These are phyloP conservation scores for Fusarium algeriense DNA, from an alignment of 2,329 filamentous ascomycete species.

Conservation along the genomic window DNA sequence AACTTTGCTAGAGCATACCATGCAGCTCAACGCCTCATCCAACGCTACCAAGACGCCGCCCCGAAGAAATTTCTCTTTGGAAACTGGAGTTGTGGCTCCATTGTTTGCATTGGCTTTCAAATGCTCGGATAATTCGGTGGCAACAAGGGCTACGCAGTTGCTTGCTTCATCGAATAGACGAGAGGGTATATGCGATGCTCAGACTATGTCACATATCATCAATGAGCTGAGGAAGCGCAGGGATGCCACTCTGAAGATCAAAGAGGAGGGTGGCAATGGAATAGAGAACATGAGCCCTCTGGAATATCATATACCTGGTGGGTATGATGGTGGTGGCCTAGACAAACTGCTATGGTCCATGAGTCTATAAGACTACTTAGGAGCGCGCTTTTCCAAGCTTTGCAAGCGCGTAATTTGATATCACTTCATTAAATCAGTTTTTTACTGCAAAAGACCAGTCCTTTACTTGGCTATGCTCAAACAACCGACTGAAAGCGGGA, in stretches of 20 bases:
- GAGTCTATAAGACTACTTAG: not conserved
- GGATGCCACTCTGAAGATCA: not conserved
- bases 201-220: conserved; percentile 18
- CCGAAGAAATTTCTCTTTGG: conserved; percentile 32
- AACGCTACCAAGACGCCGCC: conserved; percentile 13
- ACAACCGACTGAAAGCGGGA: too few relatives aligned
- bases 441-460: not conserved
- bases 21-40: conserved; percentile 1
- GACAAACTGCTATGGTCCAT: conserved; percentile 16
- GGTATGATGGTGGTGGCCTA: conserved; percentile 8
- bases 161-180: conserved; percentile 23
- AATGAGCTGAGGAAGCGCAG: not conserved
- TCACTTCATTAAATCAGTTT: too few relatives aligned
- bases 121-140: conserved; percentile 27
- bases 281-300: not conserved
- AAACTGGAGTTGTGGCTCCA: conserved; percentile 34
- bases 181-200: conserved; percentile 36
- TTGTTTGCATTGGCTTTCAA: conserved; percentile 34
- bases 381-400: too few relatives aligned
- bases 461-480: too few relatives aligned
- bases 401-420: too few relatives aligned
- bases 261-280: not conserved
- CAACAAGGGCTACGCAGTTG: conserved; percentile 11
- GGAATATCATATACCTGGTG: conserved; percentile 7
- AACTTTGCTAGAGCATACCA: conserved; percentile 2